A percentile compares a stretch with the other conserved stretches of the same genome.
Conservation (phyloP, 1,139 yeast species). For the Kazachstania sp. region DNA sequence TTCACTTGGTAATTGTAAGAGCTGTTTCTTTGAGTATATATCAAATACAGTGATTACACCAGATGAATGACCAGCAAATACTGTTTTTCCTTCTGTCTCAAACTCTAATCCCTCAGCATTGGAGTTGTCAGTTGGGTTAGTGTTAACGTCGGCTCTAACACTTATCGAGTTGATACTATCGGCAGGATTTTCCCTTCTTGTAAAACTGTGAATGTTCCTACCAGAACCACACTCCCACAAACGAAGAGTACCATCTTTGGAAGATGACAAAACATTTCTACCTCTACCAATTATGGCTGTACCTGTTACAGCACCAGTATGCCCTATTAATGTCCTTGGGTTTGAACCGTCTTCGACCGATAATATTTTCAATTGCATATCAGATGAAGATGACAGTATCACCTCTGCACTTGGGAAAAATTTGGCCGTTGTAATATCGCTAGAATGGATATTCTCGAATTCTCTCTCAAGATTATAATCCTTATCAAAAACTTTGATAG, state of each 20-base stretch:
- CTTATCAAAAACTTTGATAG: slow-evolving; percentile 25
- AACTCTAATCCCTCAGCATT: slow-evolving; percentile 27
- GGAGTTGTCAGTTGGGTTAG: neutral
- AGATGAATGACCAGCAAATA: slow-evolving; percentile 42
- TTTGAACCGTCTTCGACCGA: slow-evolving; percentile 39
- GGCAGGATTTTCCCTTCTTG: slow-evolving; percentile 30
- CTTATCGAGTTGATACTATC: slow-evolving; percentile 32
- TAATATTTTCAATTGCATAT: slow-evolving; percentile 53
- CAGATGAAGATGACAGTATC: slow-evolving; percentile 46
- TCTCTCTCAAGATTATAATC: slow-evolving; percentile 13
- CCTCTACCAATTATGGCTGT: slow-evolving; percentile 50
- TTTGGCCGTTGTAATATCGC: slow-evolving; percentile 35
- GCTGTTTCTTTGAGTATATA: slow-evolving; percentile 23
- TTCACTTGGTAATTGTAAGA: slow-evolving; percentile 16
- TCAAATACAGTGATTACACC: slow-evolving; percentile 41
- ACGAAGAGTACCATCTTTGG: slow-evolving; percentile 44
- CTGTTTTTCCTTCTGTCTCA: slow-evolving; percentile 36
- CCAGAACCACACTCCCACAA: slow-evolving; percentile 68
- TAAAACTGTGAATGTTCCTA: slow-evolving; percentile 34
- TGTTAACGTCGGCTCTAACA: slow-evolving; percentile 4
- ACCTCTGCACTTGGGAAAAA: slow-evolving; percentile 59
- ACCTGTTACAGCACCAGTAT: slow-evolving; percentile 39
- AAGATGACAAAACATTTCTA: slow-evolving; percentile 49
- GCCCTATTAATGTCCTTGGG: slow-evolving; percentile 45
- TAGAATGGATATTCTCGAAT: slow-evolving; percentile 39